A percentile compares a stretch with the other conserved stretches of the same genome.
Conservation (phyloP, 2,329 filamentous ascomycete genomes). For the Endocalyx cinctus region DNA sequence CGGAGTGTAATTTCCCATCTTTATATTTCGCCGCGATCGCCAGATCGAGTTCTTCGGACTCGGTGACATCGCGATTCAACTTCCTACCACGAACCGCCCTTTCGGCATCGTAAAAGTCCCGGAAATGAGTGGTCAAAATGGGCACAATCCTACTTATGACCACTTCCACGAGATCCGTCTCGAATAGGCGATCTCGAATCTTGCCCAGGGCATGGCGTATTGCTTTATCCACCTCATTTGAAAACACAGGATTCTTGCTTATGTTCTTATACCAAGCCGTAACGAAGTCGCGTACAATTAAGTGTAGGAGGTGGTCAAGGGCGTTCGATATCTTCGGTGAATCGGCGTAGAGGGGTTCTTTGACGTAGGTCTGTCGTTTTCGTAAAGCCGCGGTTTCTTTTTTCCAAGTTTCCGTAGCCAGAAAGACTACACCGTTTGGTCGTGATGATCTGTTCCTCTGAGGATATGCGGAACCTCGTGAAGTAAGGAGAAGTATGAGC, state of each 20-base stretch:
- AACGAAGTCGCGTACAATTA: slow-evolving; percentile 80
- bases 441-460: slow-evolving; percentile 35
- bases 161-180: slow-evolving; percentile 79
- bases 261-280: slow-evolving; percentile 85
- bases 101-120: slow-evolving; percentile 88
- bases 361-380: slow-evolving; percentile 61
- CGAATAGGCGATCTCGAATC: slow-evolving; percentile 66
- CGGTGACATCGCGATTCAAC: slow-evolving; percentile 83
- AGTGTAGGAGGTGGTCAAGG: slow-evolving; percentile 71
- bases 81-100: slow-evolving; percentile 80
- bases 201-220: slow-evolving; percentile 68
- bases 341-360: slow-evolving; percentile 66
- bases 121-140: slow-evolving; percentile 81
- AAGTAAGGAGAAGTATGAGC: slow-evolving; percentile 58
- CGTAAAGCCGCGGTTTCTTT: slow-evolving; percentile 64
- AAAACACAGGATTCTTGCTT: slow-evolving; percentile 73
- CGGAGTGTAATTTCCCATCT: slow-evolving; percentile 82
- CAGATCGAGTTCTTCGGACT: slow-evolving; percentile 91
- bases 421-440: slow-evolving; percentile 52
- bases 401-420: slow-evolving; percentile 60
- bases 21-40: slow-evolving; percentile 94
- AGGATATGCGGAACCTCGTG: slow-evolving; percentile 42
- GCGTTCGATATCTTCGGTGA: slow-evolving; percentile 75
- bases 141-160: slow-evolving; percentile 80
- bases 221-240: slow-evolving; percentile 78